Evolutionary conservation across 352 stramenopile genomes (phyloP).

Genomic region (Elongisporangium senticosum): DNA sequence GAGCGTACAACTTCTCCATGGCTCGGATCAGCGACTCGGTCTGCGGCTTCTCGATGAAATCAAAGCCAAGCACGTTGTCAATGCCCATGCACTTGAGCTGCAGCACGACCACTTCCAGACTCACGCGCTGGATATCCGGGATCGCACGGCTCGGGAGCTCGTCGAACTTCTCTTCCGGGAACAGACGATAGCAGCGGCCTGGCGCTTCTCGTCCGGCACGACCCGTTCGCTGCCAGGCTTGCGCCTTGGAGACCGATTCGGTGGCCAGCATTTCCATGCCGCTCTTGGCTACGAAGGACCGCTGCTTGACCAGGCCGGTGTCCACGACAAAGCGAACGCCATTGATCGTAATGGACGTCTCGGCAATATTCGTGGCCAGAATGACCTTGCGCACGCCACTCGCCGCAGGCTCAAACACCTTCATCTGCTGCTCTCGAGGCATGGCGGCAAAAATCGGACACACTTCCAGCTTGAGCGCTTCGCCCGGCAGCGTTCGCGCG

Average conservation of each 20-base stretch:
- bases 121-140: constrained; percentile 84
- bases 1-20: constrained; percentile 78
- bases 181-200: constrained; percentile 79
- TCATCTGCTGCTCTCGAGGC: constrained; percentile 92
- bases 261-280: constrained; percentile 88
- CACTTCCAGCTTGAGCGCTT: constrained; percentile 77
- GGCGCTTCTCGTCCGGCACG: constrained; percentile 81
- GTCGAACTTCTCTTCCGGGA: constrained; percentile 83
- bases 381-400: constrained; percentile 90
- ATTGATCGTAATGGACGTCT: constrained; percentile 98
- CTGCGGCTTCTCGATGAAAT: constrained; percentile 86
- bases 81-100: constrained; percentile 86
- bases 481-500: constrained; percentile 53
- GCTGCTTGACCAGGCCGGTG: constrained; percentile 85
- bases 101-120: constrained; percentile 75
- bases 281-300: constrained; percentile 80
- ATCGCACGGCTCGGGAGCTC: constrained; percentile 68
- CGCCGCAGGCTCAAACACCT: constrained; percentile 87
- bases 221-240: constrained; percentile 89
- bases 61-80: constrained; percentile 78
- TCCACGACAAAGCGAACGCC: constrained; percentile 90
- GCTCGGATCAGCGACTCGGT: constrained; percentile 69
- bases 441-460: constrained; percentile 96
- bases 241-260: constrained; percentile 83
- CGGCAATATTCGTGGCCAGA: constrained; percentile 94